phyloP scores from a whole-genome alignment of 148 eudicot genomes.

The Drosera capensis region DNA sequence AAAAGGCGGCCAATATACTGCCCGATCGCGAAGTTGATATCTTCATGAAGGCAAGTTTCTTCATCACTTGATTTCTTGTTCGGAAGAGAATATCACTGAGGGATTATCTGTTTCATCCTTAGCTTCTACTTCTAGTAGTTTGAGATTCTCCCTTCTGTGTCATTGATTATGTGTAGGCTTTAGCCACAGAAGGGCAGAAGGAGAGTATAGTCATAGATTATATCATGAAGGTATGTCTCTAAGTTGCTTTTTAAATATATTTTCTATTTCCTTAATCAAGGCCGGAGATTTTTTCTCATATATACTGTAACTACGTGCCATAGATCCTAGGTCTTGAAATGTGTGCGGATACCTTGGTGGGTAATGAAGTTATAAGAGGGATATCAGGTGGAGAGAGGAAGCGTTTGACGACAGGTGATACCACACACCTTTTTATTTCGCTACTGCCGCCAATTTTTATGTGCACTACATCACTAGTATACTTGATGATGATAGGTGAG shows the following conservation, averaged over 20 bases:
- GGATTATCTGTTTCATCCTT: not conserved
- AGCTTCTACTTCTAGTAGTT: not conserved
- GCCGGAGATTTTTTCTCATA: not conserved
- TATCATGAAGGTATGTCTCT: slow-evolving; percentile 12
- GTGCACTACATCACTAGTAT: not conserved
- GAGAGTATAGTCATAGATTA: slow-evolving; percentile 15
- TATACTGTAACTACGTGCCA: not conserved
- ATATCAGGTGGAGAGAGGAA: slow-evolving; percentile 6
- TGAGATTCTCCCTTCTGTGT: not conserved
- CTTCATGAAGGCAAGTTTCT: slow-evolving; percentile 13
- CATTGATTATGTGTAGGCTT: slow-evolving; percentile 9
- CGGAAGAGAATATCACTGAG: not conserved
- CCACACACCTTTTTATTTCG: not conserved
- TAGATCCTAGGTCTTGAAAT: slow-evolving; percentile 19
- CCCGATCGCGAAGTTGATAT: slow-evolving; percentile 21
- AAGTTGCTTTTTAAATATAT: not conserved
- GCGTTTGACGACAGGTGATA: slow-evolving; percentile 17
- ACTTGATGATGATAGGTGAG: slow-evolving; percentile 13
- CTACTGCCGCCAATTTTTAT: not conserved
- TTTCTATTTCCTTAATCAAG: no score
- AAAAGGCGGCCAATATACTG: slow-evolving; percentile 19
- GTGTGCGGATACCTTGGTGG: slow-evolving; percentile 13
- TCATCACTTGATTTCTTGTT: not conserved
- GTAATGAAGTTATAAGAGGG: slow-evolving; percentile 2
- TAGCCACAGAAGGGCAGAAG: slow-evolving; percentile 13